phyloP scores from a whole-genome alignment of 2,329 filamentous ascomycete species.

The Endocalyx cinctus region DNA sequence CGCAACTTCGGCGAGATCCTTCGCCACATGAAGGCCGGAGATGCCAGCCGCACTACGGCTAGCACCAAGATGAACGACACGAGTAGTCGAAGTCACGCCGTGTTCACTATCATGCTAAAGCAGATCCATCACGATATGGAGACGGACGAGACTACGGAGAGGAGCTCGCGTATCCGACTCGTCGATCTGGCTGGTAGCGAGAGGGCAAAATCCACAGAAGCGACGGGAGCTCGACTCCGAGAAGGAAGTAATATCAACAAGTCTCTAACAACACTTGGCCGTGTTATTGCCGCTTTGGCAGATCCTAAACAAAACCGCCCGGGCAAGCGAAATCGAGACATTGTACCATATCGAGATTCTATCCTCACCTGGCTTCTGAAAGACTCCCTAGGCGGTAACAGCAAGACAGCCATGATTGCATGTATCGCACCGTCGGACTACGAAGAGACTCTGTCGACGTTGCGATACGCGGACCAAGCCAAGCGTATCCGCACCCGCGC shows the following conservation, averaged over 20 bases:
- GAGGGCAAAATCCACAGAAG: slow-evolving; percentile 90
- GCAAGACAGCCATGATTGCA: slow-evolving; percentile 98
- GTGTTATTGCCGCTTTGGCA: slow-evolving; percentile 89
- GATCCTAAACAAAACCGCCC: slow-evolving; percentile 55
- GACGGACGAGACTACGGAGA: slow-evolving; percentile 96
- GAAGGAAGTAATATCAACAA: slow-evolving; percentile 99
- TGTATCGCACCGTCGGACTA: slow-evolving; percentile 95
- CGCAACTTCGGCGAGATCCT: slow-evolving; percentile 83
- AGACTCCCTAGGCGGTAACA: slow-evolving; percentile 92
- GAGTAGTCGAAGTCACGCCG: slow-evolving; percentile 89
- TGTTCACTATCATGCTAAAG: slow-evolving; percentile 97
- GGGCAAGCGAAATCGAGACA: slow-evolving; percentile 50
- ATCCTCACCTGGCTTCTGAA: slow-evolving; percentile 82
- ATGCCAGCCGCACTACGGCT: slow-evolving; percentile 80
- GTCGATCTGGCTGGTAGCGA: slow-evolving; percentile 95
- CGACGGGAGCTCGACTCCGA: slow-evolving; percentile 81
- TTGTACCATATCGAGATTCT: slow-evolving; percentile 91
- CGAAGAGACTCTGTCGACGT: slow-evolving; percentile 91
- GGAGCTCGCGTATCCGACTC: slow-evolving; percentile 86
- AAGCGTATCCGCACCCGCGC: slow-evolving; percentile 95
- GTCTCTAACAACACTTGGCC: slow-evolving; percentile 88
- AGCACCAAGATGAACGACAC: slow-evolving; percentile 99
- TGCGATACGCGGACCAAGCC: slow-evolving; percentile 95
- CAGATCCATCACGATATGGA: slow-evolving; percentile 97
- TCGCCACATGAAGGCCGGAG: slow-evolving; percentile 84